phyloP scores from a whole-genome alignment of 192 early-diverging fungal species.

The Coemansia sp. region DNA sequence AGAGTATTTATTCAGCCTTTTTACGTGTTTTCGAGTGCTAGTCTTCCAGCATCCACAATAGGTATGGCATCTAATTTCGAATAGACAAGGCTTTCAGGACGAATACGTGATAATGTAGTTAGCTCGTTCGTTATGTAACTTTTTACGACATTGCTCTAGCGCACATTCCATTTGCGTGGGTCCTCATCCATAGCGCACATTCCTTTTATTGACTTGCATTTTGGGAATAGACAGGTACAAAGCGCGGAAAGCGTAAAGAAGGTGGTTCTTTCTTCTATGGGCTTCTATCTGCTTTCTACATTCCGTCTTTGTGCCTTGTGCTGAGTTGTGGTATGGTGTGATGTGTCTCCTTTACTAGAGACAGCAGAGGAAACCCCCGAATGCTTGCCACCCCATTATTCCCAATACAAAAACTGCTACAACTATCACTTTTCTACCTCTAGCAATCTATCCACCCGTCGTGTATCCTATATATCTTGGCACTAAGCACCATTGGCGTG shows the following conservation, averaged over 20 bases:
- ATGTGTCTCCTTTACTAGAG: background rate
- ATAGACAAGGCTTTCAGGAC: background rate
- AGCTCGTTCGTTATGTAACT: background rate
- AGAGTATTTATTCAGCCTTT: background rate
- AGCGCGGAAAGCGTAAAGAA: too few relatives aligned
- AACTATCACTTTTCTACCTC: too few relatives aligned
- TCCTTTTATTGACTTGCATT: background rate
- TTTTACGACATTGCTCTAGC: background rate
- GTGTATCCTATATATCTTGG: background rate
- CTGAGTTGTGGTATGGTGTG: too few relatives aligned
- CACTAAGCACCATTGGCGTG: background rate
- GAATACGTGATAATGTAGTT: background rate
- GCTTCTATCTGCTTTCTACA: background rate
- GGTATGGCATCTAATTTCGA: background rate
- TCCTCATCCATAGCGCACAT: background rate
- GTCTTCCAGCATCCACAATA: background rate
- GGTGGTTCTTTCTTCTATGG: background rate
- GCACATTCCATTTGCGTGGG: background rate
- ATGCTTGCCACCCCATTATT: too few relatives aligned
- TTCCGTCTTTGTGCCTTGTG: background rate
- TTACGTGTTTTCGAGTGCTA: background rate
- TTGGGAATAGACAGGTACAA: background rate
- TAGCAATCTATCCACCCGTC: background rate
- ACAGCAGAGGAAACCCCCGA: too few relatives aligned
- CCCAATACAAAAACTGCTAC: background rate